These are phyloP conservation scores for Pseudisothecium myosuroides DNA, from an alignment of 225 moss, liverwort and hornwort genomes.

Conservation along the genomic window DNA sequence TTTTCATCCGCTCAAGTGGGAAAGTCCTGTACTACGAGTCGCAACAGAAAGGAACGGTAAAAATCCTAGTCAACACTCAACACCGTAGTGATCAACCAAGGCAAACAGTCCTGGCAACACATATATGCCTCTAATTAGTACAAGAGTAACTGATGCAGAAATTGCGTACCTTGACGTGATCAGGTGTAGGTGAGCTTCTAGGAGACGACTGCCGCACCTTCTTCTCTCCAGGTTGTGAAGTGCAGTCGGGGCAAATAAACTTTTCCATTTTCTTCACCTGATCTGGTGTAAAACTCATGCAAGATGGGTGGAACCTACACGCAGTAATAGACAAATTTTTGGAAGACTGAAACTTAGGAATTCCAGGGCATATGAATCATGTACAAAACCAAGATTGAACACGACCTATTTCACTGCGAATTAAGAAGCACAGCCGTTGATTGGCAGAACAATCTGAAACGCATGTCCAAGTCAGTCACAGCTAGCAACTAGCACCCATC, in stretches of 20 bases:
- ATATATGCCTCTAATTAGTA: not conserved
- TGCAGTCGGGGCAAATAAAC: conserved; percentile 83
- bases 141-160: not conserved
- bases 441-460: not conserved
- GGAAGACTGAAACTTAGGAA: not conserved
- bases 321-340: not conserved
- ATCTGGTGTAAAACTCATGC: conserved; percentile 87
- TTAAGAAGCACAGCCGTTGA: not conserved
- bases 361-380: not conserved
- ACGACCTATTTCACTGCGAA: not conserved
- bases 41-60: not conserved
- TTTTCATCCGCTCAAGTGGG: not conserved
- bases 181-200: conserved; percentile 60
- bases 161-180: conserved; percentile 55
- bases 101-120: not conserved
- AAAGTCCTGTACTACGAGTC: not conserved
- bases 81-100: not conserved
- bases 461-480: not conserved
- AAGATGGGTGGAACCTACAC: conserved; percentile 88
- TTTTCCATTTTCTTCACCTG: conserved; percentile 91
- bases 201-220: conserved; percentile 63
- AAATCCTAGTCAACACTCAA: not conserved
- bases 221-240: conserved; percentile 70
- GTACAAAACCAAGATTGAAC: not conserved
- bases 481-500: not conserved